Evolutionary conservation across 176 grass and related monocot species (phyloP), one percentile per base, ranked within the genome.

Genomic region (Avena sativa): DNA sequence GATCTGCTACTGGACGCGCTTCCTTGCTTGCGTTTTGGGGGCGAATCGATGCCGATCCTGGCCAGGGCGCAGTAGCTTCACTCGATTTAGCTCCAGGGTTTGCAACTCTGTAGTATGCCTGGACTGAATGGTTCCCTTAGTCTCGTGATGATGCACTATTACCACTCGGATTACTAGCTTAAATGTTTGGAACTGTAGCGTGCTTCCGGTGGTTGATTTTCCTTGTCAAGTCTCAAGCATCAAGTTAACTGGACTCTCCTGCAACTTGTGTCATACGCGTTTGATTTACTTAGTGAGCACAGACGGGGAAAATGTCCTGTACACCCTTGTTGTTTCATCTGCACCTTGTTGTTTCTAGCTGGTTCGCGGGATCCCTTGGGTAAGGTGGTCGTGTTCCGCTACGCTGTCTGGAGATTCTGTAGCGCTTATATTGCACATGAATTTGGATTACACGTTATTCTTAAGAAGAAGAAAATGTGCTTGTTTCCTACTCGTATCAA

Each of bases 251-350:
- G 79, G 9, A 23, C 8, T 49, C 5, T 53, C 38, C 61, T 15
- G 48, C 3, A 79, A 0, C 53, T 16, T 52, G 9, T 71, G 64
- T 13, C 28, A 62, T 78, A 20, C 16, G 19, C 73, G 30, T 83
- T 79, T 59, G 44, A 86, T 88, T 56, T 68, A 25, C 36, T 11
- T 83, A 49, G 34, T 64, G 61, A 50, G 28, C 62, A 57, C 11
- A 12, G 11, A 57, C 40, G n/a, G 67, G 17, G 51, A 44, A 74
- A 34, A 64, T 50, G 60, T 5, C 23, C 36, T 78, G 72, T 13
- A n/a, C 12, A 34, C 11, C 69, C 36, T 72, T 74, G 38, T 40
- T 43, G 23, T 74, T 79, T 12, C 23, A 48, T 2, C 40, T 15
- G 13, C 20, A 5, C 12, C 17, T 47, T 48, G 46, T 11, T 48